These are phyloP conservation scores for Zygosaccharomyces kombuchaensis DNA, from an alignment of 805 yeast species.

Conservation along the genomic window DNA sequence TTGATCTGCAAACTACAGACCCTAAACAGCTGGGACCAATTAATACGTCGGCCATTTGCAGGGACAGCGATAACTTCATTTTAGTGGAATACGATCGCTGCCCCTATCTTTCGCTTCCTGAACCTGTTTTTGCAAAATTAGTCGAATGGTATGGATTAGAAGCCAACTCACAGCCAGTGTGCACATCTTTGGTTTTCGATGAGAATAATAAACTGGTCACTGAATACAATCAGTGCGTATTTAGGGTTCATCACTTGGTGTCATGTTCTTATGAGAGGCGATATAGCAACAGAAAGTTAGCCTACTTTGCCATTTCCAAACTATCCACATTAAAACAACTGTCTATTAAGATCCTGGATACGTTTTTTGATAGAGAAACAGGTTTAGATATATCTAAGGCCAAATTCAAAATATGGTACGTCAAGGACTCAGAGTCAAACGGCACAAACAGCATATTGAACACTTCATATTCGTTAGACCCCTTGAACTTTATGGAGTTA, in stretches of 20 bases:
- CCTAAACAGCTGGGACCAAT: slow-evolving; percentile 43
- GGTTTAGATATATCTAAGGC: slow-evolving; percentile 14
- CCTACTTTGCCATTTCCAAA: slow-evolving; percentile 35
- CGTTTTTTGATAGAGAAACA: slow-evolving; percentile 24
- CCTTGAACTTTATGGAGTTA: slow-evolving; percentile 29
- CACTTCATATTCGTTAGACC: slow-evolving; percentile 23
- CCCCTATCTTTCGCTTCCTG: slow-evolving; percentile 39
- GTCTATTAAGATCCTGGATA: slow-evolving; percentile 17
- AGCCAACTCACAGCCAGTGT: slow-evolving; percentile 37
- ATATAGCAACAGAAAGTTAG: slow-evolving; percentile 17
- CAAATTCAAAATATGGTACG: slow-evolving; percentile 27
- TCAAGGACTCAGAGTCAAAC: slow-evolving; percentile 13
- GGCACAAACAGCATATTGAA: slow-evolving; percentile 9
- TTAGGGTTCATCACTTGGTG: slow-evolving; percentile 36
- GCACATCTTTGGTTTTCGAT: slow-evolving; percentile 35
- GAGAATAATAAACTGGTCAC: slow-evolving; percentile 29
- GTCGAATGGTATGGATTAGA: slow-evolving; percentile 52
- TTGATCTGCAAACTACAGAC: slow-evolving; percentile 30
- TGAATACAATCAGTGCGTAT: slow-evolving; percentile 36
- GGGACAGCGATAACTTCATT: slow-evolving; percentile 42
- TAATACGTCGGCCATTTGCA: slow-evolving; percentile 43
- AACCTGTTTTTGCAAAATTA: slow-evolving; percentile 43
- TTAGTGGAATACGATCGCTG: slow-evolving; percentile 25
- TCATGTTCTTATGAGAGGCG: slow-evolving; percentile 11
- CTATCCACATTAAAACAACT: slow-evolving; percentile 32